Base-by-base conservation (phyloP, 2,329 filamentous ascomycete genomes). In the Alternaria sp. region DNA sequence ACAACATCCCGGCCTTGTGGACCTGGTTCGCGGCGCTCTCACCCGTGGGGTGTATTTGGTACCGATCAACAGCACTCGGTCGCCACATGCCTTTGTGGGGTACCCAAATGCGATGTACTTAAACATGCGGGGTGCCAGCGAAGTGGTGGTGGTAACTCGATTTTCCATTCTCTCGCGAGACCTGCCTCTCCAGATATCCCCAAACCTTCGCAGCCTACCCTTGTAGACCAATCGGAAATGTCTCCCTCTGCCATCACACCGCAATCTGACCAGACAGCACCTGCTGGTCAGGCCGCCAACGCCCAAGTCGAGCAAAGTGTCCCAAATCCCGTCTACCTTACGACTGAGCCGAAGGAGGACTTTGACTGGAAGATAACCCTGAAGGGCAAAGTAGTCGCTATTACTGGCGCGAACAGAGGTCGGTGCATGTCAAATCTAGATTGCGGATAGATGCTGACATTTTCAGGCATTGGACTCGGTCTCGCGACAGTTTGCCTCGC, bases 281-380 rank as follows among this genome's bases (percentile, higher is more conserved):
- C 70, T 52, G 30, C 70, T n/a, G 66, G 59, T 25, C 54, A 64
- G 43, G 57, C 61, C 12, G 69, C 62, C 30, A 63, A 43, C 51
- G 55, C 55, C n/a, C 67, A 74, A 46, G 63, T 71, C 50, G 61
- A 70, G 50, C 72, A 77, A 56, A 68, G 70, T 26, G 62, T 70
- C 36, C 62, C 71, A 44, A 78, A 75, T 65, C 71, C 74, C 64
- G 69, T 77, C 7, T 80, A 79, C 28, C 72, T 83, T 17, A 77
- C 75, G 60, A 84, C 83, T 46, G 74, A 82, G 67, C 83, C 83
- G 1, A 72, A 75, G n/a, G 71, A 80, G n/a, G 75, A 82, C 58
- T 79, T 81, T 62, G 80, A 79, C 74, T 84, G 82, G 81, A 80
- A 81, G 59, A 81, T 84, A 7, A 81, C 79, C 2, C 75, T 84